Evolutionary conservation across 306 rosid genomes (phyloP).

Genomic region (Vicia sativa): DNA sequence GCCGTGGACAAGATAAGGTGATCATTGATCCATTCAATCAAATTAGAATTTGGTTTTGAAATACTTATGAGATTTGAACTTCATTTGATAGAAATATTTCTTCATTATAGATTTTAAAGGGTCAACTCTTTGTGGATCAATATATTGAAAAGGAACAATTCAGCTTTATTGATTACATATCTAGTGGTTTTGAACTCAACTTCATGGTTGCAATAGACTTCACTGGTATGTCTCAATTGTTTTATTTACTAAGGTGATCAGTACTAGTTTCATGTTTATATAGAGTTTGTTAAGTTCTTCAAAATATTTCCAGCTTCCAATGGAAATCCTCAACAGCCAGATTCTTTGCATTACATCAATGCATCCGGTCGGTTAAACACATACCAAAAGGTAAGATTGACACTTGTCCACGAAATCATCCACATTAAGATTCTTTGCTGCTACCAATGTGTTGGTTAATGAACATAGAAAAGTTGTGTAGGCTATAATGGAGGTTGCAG

Average conservation of each 20-base stretch:
- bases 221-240: slow-evolving; percentile 55
- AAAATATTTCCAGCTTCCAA: slow-evolving; percentile 70
- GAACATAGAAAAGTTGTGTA: slow-evolving; percentile 31
- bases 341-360: slow-evolving; percentile 75
- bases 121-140: slow-evolving; percentile 79
- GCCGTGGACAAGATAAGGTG: slow-evolving; percentile 49
- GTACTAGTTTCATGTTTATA: slow-evolving; percentile 12
- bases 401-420: not conserved
- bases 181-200: slow-evolving; percentile 85
- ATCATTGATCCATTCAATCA: too few relatives aligned
- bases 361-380: slow-evolving; percentile 63
- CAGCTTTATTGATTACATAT: slow-evolving; percentile 85
- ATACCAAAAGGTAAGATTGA: slow-evolving; percentile 67
- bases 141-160: slow-evolving; percentile 64
- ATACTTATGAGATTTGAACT: too few relatives aligned
- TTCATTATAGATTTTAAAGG: slow-evolving; percentile 59
- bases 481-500: slow-evolving; percentile 86
- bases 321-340: slow-evolving; percentile 61
- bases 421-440: too few relatives aligned
- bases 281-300: slow-evolving; percentile 31
- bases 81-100: slow-evolving; percentile 29
- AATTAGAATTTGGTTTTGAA: not conserved
- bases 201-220: slow-evolving; percentile 95
- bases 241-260: not conserved
- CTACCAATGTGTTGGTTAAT: too few relatives aligned